Evolutionary conservation across 306 rosid genomes (phyloP).

Genomic region (Arachis stenosperma): DNA sequence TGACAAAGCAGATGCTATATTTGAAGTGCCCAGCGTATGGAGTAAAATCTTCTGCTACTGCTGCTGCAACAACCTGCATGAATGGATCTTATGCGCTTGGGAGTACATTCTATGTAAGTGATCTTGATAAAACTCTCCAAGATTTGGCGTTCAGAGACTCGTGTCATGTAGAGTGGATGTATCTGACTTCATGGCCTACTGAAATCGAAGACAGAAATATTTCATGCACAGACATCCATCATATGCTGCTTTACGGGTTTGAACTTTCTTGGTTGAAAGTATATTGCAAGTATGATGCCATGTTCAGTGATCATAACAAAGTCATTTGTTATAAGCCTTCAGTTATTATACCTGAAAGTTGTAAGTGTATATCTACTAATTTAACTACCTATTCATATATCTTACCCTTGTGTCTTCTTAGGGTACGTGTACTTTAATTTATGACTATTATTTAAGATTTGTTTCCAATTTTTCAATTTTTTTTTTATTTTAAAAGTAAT

Average conservation of each 20-base stretch:
- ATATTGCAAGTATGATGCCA: background rate
- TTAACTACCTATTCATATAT: too few species aligned
- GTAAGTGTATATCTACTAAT: too few species aligned
- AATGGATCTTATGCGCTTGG: background rate
- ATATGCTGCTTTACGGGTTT: conserved; percentile 15
- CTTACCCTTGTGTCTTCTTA: too few species aligned
- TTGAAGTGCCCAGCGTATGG: background rate
- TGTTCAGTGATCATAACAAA: background rate
- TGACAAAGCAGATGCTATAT: background rate
- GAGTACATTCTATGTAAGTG: background rate
- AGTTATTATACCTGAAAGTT: too few species aligned
- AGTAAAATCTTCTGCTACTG: background rate
- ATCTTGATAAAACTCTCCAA: background rate
- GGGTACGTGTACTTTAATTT: too few species aligned
- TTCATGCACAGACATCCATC: background rate
- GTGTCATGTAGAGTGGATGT: conserved; percentile 1
- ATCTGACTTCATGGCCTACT: background rate
- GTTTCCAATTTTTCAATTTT: too few species aligned
- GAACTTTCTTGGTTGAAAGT: background rate
- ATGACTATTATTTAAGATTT: too few species aligned
- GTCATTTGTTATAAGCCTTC: too few species aligned
- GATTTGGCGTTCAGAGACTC: conserved; percentile 11
- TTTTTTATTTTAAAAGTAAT: too few species aligned
- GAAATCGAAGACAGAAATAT: too few species aligned
- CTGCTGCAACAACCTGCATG: background rate